A percentile compares a stretch with the other conserved stretches of the same genome.
Evolutionary conservation across 2,329 filamentous ascomycete species (phyloP).

Genomic region (Exophiala dermatitidis): DNA sequence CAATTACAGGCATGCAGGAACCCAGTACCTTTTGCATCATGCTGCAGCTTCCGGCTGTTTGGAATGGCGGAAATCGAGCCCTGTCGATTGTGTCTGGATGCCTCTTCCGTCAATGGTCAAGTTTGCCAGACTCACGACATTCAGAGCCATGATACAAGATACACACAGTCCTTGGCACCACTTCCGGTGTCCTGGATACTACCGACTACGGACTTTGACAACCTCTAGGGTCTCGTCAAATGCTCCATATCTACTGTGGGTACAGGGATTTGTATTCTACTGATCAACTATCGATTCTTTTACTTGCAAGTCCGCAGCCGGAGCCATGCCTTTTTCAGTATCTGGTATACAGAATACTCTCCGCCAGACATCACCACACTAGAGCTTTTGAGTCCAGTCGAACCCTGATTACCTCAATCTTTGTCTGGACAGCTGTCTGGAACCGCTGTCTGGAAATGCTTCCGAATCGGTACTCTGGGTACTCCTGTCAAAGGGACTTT

Average conservation of each 20-base stretch:
- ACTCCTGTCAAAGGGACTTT: too few relatives aligned
- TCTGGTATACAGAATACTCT: not conserved
- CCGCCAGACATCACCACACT: not conserved
- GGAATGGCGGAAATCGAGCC: not conserved
- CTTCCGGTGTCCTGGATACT: not conserved
- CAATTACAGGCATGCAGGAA: not conserved
- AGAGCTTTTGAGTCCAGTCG: not conserved
- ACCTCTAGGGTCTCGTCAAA: not conserved
- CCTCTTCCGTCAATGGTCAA: not conserved
- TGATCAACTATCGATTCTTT: not conserved
- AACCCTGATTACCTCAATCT: too few relatives aligned
- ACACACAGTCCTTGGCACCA: not conserved
- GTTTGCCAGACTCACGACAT: not conserved
- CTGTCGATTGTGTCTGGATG: not conserved
- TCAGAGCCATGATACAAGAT: not conserved
- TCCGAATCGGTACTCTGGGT: too few relatives aligned
- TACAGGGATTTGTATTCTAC: not conserved
- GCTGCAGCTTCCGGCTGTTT: not conserved
- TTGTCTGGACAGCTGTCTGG: too few relatives aligned
- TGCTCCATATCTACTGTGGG: not conserved
- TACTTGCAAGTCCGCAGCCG: not conserved
- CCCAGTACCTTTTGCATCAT: not conserved
- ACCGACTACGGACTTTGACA: not conserved
- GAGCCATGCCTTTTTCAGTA: not conserved
- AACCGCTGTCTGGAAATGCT: too few relatives aligned